Conservation (phyloP, 495 filamentous ascomycete genomes). For the Symbiotaphrina buchneri region DNA sequence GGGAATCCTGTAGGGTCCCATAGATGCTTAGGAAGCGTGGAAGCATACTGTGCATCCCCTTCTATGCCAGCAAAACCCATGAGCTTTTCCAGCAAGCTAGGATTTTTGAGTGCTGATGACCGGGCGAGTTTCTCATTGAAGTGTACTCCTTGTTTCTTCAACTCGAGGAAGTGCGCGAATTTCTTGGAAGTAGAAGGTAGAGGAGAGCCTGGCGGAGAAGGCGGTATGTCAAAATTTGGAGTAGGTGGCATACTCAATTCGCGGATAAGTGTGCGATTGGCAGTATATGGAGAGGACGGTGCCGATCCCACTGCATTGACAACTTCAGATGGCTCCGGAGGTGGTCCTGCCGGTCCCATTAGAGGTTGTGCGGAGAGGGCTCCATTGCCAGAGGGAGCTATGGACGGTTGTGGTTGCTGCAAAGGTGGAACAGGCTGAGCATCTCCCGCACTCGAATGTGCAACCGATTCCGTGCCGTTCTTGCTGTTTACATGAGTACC, state of each 20-base stretch:
- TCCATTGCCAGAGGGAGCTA: too few relatives aligned
- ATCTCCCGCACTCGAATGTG: too few relatives aligned
- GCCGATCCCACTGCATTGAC: conserved; percentile 1
- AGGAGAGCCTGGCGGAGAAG: conserved; percentile 63
- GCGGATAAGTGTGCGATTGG: conserved; percentile 40
- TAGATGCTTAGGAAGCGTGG: conserved; percentile 39
- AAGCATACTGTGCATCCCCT: conserved; percentile 46
- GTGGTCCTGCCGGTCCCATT: conserved; percentile 1
- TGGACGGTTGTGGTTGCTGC: too few relatives aligned
- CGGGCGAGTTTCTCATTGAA: conserved; percentile 68
- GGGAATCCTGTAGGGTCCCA: conserved; percentile 50
- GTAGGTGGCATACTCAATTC: conserved; percentile 68
- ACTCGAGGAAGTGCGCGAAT: conserved; percentile 58
- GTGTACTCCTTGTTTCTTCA: conserved; percentile 73
- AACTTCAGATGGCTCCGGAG: conserved; percentile 1
- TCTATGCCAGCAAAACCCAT: conserved; percentile 59
- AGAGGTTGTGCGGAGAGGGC: not conserved
- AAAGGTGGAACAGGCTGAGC: too few relatives aligned
- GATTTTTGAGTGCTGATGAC: conserved; percentile 56
- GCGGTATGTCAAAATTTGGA: conserved; percentile 61
- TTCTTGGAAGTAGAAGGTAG: conserved; percentile 40
- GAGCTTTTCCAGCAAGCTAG: conserved; percentile 55
- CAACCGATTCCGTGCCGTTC: too few relatives aligned
- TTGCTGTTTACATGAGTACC: too few relatives aligned
- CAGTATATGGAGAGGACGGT: conserved; percentile 46